Conservation (phyloP, 2,329 filamentous ascomycete species). For the Alternaria gansuensis region DNA sequence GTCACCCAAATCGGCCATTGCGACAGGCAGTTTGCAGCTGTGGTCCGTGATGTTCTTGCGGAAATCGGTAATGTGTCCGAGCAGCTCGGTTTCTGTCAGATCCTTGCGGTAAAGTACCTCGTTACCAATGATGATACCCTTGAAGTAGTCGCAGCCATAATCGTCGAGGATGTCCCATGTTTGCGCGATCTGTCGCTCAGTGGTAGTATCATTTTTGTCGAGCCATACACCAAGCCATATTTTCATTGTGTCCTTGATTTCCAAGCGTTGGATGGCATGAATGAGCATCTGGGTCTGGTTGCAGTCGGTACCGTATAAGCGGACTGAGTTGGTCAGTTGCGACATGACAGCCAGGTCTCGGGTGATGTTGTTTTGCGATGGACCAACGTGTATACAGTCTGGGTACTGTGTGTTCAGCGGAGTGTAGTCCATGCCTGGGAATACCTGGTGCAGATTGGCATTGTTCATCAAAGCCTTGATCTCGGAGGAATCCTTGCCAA, state of each 20-base stretch:
- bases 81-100: conserved; percentile 71
- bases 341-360: conserved; percentile 89
- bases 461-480: conserved; percentile 87
- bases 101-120: conserved; percentile 70
- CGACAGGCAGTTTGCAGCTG: conserved; percentile 76
- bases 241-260: conserved; percentile 75
- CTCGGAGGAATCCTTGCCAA: conserved; percentile 76
- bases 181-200: conserved; percentile 79
- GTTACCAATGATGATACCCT: conserved; percentile 70
- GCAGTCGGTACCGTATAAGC: conserved; percentile 94
- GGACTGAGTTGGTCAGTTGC: conserved; percentile 85
- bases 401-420: conserved; percentile 91
- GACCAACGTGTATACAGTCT: conserved; percentile 76
- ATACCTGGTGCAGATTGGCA: conserved; percentile 84
- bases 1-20: conserved; percentile 87
- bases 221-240: conserved; percentile 97
- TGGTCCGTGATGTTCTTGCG: conserved; percentile 71
- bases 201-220: conserved; percentile 83
- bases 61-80: conserved; percentile 71
- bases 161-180: conserved; percentile 83
- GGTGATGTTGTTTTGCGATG: conserved; percentile 94
- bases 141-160: conserved; percentile 64
- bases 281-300: conserved; percentile 96
- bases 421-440: conserved; percentile 95
- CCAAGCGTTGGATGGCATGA: conserved; percentile 77